Percentiles rank a stretch among this genome's conserved stretches.
Evolutionary conservation across 2,329 filamentous ascomycete species (phyloP).

Genomic region (Colletotrichum somersetense): DNA sequence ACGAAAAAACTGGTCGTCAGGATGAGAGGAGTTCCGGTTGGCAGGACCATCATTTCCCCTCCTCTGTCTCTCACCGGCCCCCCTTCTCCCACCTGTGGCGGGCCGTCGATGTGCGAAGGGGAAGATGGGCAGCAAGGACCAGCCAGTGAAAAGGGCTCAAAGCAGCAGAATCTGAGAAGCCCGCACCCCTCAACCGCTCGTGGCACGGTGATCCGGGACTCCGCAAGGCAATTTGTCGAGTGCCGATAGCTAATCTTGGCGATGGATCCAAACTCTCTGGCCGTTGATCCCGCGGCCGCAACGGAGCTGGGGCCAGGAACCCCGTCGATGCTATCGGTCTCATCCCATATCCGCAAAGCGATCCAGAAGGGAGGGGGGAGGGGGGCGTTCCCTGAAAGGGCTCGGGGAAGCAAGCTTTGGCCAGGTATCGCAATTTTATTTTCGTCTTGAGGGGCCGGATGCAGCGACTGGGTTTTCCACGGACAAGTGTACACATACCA

Average conservation of each 20-base stretch:
- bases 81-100: conserved; percentile 29
- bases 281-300: conserved; percentile 23
- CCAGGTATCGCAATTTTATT: conserved; percentile 35
- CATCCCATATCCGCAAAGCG: conserved; percentile 18
- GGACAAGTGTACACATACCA: conserved; percentile 34
- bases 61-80: neutral
- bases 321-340: conserved; percentile 27
- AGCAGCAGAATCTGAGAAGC: conserved; percentile 35
- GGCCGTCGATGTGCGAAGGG: conserved; percentile 5
- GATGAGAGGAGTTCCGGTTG: conserved; percentile 26
- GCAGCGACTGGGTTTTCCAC: conserved; percentile 16
- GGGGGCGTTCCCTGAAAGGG: conserved; percentile 1
- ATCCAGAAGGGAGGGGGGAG: neutral
- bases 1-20: neutral
- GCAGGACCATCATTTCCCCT: conserved; percentile 31
- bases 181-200: conserved; percentile 22
- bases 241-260: conserved; percentile 40
- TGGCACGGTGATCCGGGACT: conserved; percentile 35
- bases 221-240: conserved; percentile 38
- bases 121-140: conserved; percentile 13
- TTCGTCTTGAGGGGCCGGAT: conserved; percentile 11
- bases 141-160: conserved; percentile 31
- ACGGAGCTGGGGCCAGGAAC: conserved; percentile 19
- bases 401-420: conserved; percentile 37
- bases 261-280: conserved; percentile 33